Evolutionary conservation across 306 rosid genomes (phyloP).

Genomic region (Citrullus mucosospermus): DNA sequence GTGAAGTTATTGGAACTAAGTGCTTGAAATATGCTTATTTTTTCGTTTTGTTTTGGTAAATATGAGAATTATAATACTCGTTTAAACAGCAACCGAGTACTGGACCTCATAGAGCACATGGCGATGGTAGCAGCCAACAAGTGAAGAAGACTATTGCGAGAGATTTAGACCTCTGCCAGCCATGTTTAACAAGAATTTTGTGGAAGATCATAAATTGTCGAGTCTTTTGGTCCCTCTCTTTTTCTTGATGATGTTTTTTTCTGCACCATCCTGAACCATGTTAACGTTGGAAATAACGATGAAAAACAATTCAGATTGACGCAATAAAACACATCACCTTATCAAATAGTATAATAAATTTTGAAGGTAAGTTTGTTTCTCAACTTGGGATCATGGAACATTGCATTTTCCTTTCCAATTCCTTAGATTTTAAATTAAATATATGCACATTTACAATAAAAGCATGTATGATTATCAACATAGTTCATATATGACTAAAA

Average conservation of each 20-base stretch:
- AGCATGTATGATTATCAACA: too few species aligned
- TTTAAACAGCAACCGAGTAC: constrained; percentile 65
- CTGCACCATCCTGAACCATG: neutral
- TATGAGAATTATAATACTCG: neutral
- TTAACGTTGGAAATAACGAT: neutral
- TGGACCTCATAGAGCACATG: constrained; percentile 96
- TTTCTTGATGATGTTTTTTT: neutral
- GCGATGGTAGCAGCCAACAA: constrained; percentile 61
- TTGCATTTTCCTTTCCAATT: neutral
- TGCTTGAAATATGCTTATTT: neutral
- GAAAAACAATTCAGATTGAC: neutral
- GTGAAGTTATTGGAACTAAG: neutral
- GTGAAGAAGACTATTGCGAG: constrained; percentile 11
- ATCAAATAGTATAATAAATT: neutral
- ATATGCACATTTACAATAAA: neutral
- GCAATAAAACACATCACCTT: neutral
- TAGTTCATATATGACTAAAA: too few species aligned
- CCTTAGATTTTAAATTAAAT: neutral
- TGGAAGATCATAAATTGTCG: neutral
- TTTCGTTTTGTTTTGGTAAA: neutral
- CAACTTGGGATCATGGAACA: neutral
- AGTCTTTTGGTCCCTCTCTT: neutral
- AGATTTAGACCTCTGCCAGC: neutral
- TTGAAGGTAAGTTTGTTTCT: neutral
- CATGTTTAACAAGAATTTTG: neutral